These are phyloP conservation scores for Neonothopanus nambi DNA, from an alignment of 1,284 basidiomycete species.

Conservation along the genomic window DNA sequence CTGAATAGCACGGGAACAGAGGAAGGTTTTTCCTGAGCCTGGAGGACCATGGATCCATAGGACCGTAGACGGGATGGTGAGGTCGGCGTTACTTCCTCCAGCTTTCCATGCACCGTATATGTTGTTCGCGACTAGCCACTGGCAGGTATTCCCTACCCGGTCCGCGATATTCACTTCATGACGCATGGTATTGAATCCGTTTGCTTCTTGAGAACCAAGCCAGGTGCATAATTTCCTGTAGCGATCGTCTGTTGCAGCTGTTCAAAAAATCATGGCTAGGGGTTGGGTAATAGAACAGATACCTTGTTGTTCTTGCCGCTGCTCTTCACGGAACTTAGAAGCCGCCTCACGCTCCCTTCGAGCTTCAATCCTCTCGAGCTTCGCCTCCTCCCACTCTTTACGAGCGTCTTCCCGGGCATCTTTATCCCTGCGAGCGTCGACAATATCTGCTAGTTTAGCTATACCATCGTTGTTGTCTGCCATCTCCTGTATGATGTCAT, in stretches of 20 bases:
- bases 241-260: conserved; percentile 8
- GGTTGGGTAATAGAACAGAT: background rate
- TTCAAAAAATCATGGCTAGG: background rate
- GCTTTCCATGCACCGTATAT: conserved; percentile 1
- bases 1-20: conserved; percentile 16
- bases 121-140: conserved; percentile 3
- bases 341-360: conserved; percentile 2
- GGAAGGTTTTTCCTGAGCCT: conserved; percentile 20
- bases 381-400: conserved; percentile 1
- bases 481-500: conserved; percentile 19
- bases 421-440: conserved; percentile 15
- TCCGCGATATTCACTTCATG: conserved; percentile 1
- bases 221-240: conserved; percentile 11
- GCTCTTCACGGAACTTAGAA: conserved; percentile 8
- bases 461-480: conserved; percentile 15
- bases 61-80: conserved; percentile 4
- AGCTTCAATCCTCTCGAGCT: background rate
- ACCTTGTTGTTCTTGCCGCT: conserved; percentile 15
- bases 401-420: background rate
- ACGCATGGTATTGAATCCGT: conserved; percentile 9
- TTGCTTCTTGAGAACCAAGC: conserved; percentile 13
- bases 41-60: conserved; percentile 20
- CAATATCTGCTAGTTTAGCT: conserved; percentile 14
- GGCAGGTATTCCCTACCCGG: conserved; percentile 4
- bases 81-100: background rate